Conservation (phyloP, 1,284 basidiomycete species). For the Trametes polyzona region DNA sequence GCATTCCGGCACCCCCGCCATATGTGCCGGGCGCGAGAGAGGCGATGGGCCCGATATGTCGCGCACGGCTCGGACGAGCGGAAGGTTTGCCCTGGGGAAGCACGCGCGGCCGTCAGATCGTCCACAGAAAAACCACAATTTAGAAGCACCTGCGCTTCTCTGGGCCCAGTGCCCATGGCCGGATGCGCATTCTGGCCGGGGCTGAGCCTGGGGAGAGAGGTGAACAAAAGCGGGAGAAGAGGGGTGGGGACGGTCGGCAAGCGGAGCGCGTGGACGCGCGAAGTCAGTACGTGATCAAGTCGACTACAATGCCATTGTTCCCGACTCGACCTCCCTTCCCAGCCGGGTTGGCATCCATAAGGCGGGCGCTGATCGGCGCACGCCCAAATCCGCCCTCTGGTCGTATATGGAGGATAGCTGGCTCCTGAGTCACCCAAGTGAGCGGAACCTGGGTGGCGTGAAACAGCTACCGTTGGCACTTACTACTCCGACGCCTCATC, state of each 20-base stretch:
- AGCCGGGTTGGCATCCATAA: too few relatives aligned
- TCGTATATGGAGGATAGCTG: neutral
- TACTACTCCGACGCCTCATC: neutral
- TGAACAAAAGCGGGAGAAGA: constrained; percentile 14
- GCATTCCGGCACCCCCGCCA: neutral
- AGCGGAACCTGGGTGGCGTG: neutral
- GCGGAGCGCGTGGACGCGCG: constrained; percentile 13
- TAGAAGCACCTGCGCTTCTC: neutral
- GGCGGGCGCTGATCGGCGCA: constrained; percentile 11
- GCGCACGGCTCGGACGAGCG: neutral
- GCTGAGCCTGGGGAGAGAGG: too few relatives aligned
- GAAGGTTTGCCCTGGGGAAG: constrained; percentile 7
- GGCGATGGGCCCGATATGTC: constrained; percentile 17
- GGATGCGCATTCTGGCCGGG: too few relatives aligned
- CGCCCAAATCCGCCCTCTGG: constrained; percentile 2
- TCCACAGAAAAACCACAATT: neutral
- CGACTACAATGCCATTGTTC: constrained; percentile 18
- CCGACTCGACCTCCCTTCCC: too few relatives aligned
- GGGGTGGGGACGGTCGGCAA: neutral
- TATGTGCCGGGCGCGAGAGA: neutral
- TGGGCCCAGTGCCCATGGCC: constrained; percentile 1
- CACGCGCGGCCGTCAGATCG: neutral
- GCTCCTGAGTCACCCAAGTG: neutral
- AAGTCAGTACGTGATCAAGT: too few relatives aligned
- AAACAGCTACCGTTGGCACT: neutral